These are phyloP conservation scores for Jatropha curcas DNA, from an alignment of 345 rosid genomes.

Conservation along the genomic window DNA sequence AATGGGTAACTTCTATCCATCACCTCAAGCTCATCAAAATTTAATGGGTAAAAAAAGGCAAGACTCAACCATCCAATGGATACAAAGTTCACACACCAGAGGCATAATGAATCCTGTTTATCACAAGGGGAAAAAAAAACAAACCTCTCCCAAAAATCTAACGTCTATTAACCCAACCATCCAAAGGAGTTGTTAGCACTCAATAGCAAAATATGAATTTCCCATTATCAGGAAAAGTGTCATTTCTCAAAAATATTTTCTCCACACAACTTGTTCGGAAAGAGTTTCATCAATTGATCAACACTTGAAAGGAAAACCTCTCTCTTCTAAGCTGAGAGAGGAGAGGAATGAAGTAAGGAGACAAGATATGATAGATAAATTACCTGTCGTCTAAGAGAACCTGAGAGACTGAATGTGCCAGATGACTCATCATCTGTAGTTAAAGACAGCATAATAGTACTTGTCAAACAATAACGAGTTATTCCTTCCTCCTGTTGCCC, in stretches of 20 bases:
- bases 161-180: not conserved
- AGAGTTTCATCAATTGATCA: not conserved
- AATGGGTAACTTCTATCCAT: not conserved
- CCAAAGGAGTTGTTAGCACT: not conserved
- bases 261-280: not conserved
- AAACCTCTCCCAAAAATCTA: not conserved
- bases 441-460: slow-evolving; percentile 92
- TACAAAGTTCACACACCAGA: not conserved
- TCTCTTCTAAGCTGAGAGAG: not conserved
- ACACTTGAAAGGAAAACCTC: not conserved
- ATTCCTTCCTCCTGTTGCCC: slow-evolving; percentile 83
- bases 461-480: slow-evolving; percentile 86
- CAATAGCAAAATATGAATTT: not conserved
- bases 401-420: slow-evolving; percentile 86
- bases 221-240: not conserved
- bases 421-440: slow-evolving; percentile 76
- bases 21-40: not conserved
- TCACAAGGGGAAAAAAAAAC: not conserved
- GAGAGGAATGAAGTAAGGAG: not conserved
- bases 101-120: not conserved
- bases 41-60: not conserved
- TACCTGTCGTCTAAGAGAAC: slow-evolving; percentile 97
- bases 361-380: not conserved
- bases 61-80: not conserved
- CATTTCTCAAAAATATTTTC: not conserved